Evolutionary conservation across 2,329 filamentous ascomycete species (phyloP).

Genomic region (Penicillium sp.): DNA sequence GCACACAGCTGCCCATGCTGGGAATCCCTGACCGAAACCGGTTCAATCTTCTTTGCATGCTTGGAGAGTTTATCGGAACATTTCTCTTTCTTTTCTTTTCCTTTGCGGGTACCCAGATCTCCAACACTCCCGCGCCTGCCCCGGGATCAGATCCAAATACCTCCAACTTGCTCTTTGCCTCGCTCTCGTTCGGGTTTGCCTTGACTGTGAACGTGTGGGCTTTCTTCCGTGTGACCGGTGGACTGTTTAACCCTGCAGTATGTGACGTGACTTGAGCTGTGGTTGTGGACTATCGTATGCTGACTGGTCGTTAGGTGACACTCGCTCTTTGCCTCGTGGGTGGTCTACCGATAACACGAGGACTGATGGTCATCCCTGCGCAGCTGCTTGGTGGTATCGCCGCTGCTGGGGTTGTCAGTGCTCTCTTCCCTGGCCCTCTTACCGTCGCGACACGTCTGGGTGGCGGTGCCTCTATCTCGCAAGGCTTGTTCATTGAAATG

Average conservation of each 20-base stretch:
- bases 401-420: conserved; percentile 52
- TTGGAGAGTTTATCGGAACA: conserved; percentile 50
- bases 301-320: conserved; percentile 40
- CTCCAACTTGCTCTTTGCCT: conserved; percentile 38
- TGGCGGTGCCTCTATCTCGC: conserved; percentile 46
- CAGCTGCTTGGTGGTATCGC: conserved; percentile 57
- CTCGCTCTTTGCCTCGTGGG: conserved; percentile 56
- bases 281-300: background rate
- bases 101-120: conserved; percentile 43
- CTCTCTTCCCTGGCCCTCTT: conserved; percentile 53
- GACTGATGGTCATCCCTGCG: conserved; percentile 47
- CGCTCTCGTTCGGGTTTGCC: conserved; percentile 42
- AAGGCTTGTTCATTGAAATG: conserved; percentile 62
- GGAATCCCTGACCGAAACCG: conserved; percentile 30
- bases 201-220: conserved; percentile 51
- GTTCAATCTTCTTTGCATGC: conserved; percentile 43
- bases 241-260: conserved; percentile 48
- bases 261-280: conserved; percentile 4
- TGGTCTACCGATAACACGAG: conserved; percentile 50
- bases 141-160: conserved; percentile 32
- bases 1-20: conserved; percentile 30
- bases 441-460: conserved; percentile 53
- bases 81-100: conserved; percentile 47
- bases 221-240: conserved; percentile 49
- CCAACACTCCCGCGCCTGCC: conserved; percentile 34